Evolutionary conservation across 2,329 filamentous ascomycete species (phyloP), one percentile per base, ranked within the genome.

Genomic region (Monosporascus sp.): DNA sequence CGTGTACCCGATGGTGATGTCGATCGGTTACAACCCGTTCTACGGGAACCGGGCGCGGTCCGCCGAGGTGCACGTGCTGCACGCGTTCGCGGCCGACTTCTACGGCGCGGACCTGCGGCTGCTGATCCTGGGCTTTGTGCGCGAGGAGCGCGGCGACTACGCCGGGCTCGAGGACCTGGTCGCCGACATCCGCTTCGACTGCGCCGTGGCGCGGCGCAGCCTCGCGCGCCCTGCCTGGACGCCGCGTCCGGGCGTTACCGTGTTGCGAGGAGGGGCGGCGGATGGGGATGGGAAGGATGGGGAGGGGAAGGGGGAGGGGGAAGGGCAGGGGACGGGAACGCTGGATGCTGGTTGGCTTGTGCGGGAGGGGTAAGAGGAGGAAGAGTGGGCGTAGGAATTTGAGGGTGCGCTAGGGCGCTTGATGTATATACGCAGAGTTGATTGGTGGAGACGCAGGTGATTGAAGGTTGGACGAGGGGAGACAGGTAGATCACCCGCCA

Each of bases 1-100:
- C 45, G 76, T 94, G 52, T 90, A 87, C 70, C 90, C 90, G 1
- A 94, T 95, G 81, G 91, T 96, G 60, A 89, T 97, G 86, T 90
- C 85, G 56, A 93, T 97, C 60, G 94, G 94, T 45, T 97, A 92
- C 81, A 99, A 97, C 72, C 94, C 94, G 0, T 97, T 92, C 74
- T 99, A 96, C 80, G 91, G 92, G 69, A 97, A 99, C 78, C 85
- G 81, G 5, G 84, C 89, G 47, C 85, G 90, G 57, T 90, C 83
- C 57, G 91, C 94, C 66, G 91, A 96, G 78, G 91, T 96, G 52
- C 91, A 96, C 73, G 82, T 99, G 51, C 81, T 99, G 70, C 85
- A 90, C 65, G 70, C 77, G 44, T 96, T 97, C 68, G 70, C 73
- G 2, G 74, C 78, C 39, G 91, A 97, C 68, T 99, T 99, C 69